Conservation (phyloP, 2,329 filamentous ascomycete species). For the Fusarium humuli region DNA sequence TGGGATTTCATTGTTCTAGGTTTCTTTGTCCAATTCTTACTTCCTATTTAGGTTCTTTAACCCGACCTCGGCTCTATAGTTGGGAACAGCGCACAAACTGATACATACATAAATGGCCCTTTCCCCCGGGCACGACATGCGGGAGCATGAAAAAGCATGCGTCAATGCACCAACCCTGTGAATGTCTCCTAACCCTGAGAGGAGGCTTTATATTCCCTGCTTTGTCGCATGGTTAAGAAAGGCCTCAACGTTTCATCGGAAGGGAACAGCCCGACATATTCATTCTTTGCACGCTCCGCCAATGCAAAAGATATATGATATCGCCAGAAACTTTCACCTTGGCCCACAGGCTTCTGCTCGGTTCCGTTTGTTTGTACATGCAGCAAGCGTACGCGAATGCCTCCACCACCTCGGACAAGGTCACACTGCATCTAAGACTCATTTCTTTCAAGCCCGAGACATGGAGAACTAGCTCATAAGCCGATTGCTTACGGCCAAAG, state of each 20-base stretch:
- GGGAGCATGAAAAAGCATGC: slow-evolving; percentile 23
- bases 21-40: background rate
- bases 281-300: background rate
- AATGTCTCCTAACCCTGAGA: background rate
- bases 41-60: slow-evolving; percentile 24
- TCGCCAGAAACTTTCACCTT: background rate
- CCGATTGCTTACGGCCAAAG: background rate
- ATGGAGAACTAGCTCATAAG: slow-evolving; percentile 8
- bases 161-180: background rate
- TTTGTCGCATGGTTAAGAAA: background rate
- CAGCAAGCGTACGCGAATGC: slow-evolving; percentile 12
- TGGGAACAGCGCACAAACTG: slow-evolving; percentile 26
- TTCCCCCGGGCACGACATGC: slow-evolving; percentile 23
- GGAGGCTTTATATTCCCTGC: background rate
- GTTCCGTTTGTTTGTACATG: slow-evolving; percentile 17
- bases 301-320: slow-evolving; percentile 7
- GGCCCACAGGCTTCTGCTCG: slow-evolving; percentile 9
- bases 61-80: slow-evolving; percentile 12
- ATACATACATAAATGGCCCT: slow-evolving; percentile 39
- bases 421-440: slow-evolving; percentile 32
- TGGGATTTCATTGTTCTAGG: slow-evolving; percentile 4
- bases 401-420: slow-evolving; percentile 22
- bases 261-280: slow-evolving; percentile 3
- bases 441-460: slow-evolving; percentile 19
- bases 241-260: background rate